These are phyloP conservation scores for Hondaea fermentalgiana DNA, from an alignment of 108 stramenopile genomes.

Conservation along the genomic window DNA sequence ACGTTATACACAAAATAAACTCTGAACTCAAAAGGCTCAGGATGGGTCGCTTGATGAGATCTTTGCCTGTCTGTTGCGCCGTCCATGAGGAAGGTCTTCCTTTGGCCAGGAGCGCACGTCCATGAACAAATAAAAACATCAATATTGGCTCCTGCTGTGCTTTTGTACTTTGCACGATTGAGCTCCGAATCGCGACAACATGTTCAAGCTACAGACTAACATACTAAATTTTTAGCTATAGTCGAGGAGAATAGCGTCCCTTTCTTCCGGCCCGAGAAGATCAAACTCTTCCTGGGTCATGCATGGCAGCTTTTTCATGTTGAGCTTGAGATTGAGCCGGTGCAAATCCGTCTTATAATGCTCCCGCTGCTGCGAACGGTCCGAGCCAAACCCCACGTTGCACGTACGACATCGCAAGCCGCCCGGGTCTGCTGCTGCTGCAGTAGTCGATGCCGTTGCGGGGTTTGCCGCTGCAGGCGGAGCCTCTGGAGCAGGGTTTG, in stretches of 20 bases:
- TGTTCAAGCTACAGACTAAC: too few relatives aligned
- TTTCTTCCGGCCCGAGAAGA: background rate
- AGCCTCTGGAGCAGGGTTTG: background rate
- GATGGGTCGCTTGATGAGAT: too few relatives aligned
- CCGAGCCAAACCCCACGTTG: slow-evolving; percentile 59
- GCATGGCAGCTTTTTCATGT: slow-evolving; percentile 59
- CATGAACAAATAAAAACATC: too few relatives aligned
- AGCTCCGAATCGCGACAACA: too few relatives aligned
- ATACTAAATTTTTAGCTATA: background rate
- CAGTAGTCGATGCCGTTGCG: background rate
- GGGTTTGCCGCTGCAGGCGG: background rate
- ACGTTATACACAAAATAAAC: too few relatives aligned
- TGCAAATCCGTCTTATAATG: slow-evolving; percentile 92
- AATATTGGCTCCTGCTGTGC: too few relatives aligned
- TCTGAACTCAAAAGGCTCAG: too few relatives aligned
- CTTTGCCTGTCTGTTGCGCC: too few relatives aligned
- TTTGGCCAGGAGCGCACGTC: too few relatives aligned
- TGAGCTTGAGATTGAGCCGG: slow-evolving; percentile 86
- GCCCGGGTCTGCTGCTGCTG: background rate
- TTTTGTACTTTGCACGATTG: too few relatives aligned
- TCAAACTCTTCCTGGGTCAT: slow-evolving; percentile 66
- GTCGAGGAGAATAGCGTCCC: slow-evolving; percentile 4
- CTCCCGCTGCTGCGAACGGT: slow-evolving; percentile 57
- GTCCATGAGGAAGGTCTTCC: too few relatives aligned
- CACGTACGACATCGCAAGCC: slow-evolving; percentile 63